Percentiles rank a stretch among this genome's conserved stretches.
phyloP scores from a whole-genome alignment of 2,329 filamentous ascomycete genomes.

The Stromatinia cepivora region DNA sequence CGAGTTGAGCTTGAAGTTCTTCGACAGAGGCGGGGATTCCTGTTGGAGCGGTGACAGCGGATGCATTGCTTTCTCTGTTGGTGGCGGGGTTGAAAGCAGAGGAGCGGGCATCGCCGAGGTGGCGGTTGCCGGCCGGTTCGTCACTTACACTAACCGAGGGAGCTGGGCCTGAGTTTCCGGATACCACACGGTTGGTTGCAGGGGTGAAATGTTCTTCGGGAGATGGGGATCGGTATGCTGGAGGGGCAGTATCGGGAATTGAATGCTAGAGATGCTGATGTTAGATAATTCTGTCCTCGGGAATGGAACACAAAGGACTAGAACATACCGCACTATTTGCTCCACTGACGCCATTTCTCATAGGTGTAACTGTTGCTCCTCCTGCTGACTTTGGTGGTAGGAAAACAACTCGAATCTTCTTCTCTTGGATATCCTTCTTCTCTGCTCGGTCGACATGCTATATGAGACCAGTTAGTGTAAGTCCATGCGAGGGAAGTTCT shows the following conservation, averaged over 20 bases:
- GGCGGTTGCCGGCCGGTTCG: slow-evolving; percentile 44
- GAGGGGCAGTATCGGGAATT: slow-evolving; percentile 42
- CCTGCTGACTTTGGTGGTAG: slow-evolving; percentile 59
- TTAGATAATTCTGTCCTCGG: slow-evolving; percentile 9
- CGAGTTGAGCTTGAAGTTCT: slow-evolving; percentile 71
- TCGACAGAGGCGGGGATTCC: slow-evolving; percentile 45
- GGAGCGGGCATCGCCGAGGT: slow-evolving; percentile 61
- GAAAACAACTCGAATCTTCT: slow-evolving; percentile 93
- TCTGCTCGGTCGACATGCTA: slow-evolving; percentile 68
- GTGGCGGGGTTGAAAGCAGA: slow-evolving; percentile 69
- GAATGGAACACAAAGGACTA: not conserved
- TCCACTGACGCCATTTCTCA: slow-evolving; percentile 36
- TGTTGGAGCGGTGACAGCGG: slow-evolving; percentile 51
- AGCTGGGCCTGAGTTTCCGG: slow-evolving; percentile 32
- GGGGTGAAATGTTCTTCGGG: slow-evolving; percentile 44
- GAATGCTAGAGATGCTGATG: slow-evolving; percentile 24
- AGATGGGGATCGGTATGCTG: slow-evolving; percentile 57
- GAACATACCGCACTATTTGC: slow-evolving; percentile 32
- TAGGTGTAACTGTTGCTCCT: slow-evolving; percentile 33
- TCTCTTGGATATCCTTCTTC: slow-evolving; percentile 81
- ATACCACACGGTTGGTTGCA: slow-evolving; percentile 35
- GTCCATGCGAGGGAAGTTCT: not conserved
- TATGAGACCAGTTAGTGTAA: slow-evolving; percentile 50
- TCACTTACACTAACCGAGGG: slow-evolving; percentile 46
- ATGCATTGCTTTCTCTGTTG: slow-evolving; percentile 29